Evolutionary conservation across 352 stramenopile species (phyloP).

Genomic region (Pythium utonaiense): DNA sequence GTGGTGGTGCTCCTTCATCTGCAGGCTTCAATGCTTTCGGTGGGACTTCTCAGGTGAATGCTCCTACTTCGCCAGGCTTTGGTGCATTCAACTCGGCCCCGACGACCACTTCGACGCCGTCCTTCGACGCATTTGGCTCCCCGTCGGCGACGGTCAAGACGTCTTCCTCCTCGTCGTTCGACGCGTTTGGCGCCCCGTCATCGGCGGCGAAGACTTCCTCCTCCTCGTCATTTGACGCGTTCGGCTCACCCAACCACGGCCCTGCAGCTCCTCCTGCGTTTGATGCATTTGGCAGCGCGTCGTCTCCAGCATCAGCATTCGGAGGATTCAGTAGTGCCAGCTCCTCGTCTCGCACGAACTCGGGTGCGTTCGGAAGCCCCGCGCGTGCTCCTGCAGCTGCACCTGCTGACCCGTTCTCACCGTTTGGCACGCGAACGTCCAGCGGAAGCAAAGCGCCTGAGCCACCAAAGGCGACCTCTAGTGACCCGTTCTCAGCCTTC

Average conservation of each 20-base stretch:
- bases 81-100: constrained; percentile 46
- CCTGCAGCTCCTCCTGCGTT: constrained; percentile 4
- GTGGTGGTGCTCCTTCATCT: constrained; percentile 13
- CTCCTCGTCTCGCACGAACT: constrained; percentile 21
- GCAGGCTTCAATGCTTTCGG: constrained; percentile 19
- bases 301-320: constrained; percentile 11
- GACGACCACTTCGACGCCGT: constrained; percentile 7
- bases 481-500: constrained; percentile 46
- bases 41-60: neutral
- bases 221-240: constrained; percentile 27
- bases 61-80: constrained; percentile 10
- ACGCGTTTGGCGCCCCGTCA: constrained; percentile 21
- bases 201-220: constrained; percentile 12
- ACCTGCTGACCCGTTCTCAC: constrained; percentile 43
- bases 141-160: constrained; percentile 7
- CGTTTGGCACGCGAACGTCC: constrained; percentile 18
- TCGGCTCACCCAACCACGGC: constrained; percentile 7
- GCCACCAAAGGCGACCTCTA: constrained; percentile 8
- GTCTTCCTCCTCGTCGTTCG: constrained; percentile 20
- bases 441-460: constrained; percentile 16
- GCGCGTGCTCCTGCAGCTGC: constrained; percentile 6
- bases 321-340: constrained; percentile 5
- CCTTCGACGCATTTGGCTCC: constrained; percentile 19
- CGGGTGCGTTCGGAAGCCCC: constrained; percentile 11
- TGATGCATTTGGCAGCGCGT: constrained; percentile 13